phyloP scores from a whole-genome alignment of 441 rosid species.

The Capsella rubella region DNA sequence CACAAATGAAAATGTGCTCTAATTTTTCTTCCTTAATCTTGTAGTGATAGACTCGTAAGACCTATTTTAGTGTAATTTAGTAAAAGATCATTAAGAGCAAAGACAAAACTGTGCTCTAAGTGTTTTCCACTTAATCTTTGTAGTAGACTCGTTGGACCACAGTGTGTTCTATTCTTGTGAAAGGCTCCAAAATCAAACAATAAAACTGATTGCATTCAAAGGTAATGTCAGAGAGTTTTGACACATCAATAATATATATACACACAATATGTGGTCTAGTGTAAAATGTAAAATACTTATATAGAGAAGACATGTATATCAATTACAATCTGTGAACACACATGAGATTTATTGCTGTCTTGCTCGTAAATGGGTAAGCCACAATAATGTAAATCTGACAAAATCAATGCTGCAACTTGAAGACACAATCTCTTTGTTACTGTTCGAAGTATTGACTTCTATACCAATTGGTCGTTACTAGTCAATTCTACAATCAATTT shows the following conservation, averaged over 20 bases:
- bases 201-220: constrained; percentile 39
- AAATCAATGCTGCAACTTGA: constrained; percentile 35
- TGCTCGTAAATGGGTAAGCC: constrained; percentile 22
- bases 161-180: constrained; percentile 26
- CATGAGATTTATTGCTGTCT: constrained; percentile 45
- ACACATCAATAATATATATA: constrained; percentile 13
- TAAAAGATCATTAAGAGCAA: constrained; percentile 22
- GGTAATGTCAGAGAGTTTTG: constrained; percentile 39
- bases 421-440: constrained; percentile 22
- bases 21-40: constrained; percentile 4
- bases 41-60: background rate
- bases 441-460: constrained; percentile 24
- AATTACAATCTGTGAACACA: constrained; percentile 24
- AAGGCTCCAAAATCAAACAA: constrained; percentile 33
- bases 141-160: constrained; percentile 27
- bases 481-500: constrained; percentile 23
- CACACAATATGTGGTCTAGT: background rate
- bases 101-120: constrained; percentile 1
- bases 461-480: constrained; percentile 28
- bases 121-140: constrained; percentile 18
- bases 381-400: constrained; percentile 42
- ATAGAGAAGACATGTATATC: constrained; percentile 30
- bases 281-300: background rate
- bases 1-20: background rate
- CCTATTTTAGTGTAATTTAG: background rate